These are phyloP conservation scores for Pelargonium fulgidum DNA, from an alignment of 441 rosid species.

Conservation along the genomic window DNA sequence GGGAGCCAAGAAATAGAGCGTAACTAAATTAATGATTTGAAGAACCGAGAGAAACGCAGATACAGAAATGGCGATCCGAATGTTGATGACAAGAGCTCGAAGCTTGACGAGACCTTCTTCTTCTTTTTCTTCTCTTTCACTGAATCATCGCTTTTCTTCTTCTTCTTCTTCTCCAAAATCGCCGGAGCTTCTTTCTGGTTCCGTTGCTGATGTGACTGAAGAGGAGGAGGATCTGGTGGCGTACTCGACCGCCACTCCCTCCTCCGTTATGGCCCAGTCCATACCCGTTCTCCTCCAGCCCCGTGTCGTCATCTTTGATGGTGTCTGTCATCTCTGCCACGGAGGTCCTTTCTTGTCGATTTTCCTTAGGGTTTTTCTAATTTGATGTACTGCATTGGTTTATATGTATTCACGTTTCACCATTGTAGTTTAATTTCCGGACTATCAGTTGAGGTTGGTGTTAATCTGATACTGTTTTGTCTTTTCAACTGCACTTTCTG, in stretches of 20 bases:
- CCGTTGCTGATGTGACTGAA: slow-evolving; percentile 31
- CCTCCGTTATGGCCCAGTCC: slow-evolving; percentile 28
- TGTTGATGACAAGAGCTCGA: slow-evolving; percentile 18
- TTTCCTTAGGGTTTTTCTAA: not conserved
- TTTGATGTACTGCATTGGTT: not conserved
- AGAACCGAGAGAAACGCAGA: not conserved
- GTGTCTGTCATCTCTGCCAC: slow-evolving; percentile 95
- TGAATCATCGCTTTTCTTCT: slow-evolving; percentile 18
- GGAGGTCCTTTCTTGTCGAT: slow-evolving; percentile 36
- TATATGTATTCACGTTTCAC: not conserved
- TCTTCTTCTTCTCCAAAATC: slow-evolving; percentile 20
- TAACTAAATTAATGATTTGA: not conserved
- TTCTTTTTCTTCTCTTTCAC: slow-evolving; percentile 10
- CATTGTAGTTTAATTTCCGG: not conserved
- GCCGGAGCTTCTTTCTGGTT: slow-evolving; percentile 21
- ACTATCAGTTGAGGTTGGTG: not conserved
- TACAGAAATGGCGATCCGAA: slow-evolving; percentile 8
- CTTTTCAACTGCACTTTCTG: not conserved
- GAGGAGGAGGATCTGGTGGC: slow-evolving; percentile 28
- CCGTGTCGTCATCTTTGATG: slow-evolving; percentile 80
- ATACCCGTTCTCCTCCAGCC: slow-evolving; percentile 61
- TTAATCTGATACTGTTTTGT: not conserved
- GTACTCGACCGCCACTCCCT: slow-evolving; percentile 29
- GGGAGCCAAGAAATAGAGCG: slow-evolving; percentile 14
- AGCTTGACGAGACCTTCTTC: slow-evolving; percentile 11